A percentile compares a stretch with the other conserved stretches of the same genome.
Evolutionary conservation across 805 yeast species (phyloP).

Genomic region (Trichomonascus vanleenenianus): DNA sequence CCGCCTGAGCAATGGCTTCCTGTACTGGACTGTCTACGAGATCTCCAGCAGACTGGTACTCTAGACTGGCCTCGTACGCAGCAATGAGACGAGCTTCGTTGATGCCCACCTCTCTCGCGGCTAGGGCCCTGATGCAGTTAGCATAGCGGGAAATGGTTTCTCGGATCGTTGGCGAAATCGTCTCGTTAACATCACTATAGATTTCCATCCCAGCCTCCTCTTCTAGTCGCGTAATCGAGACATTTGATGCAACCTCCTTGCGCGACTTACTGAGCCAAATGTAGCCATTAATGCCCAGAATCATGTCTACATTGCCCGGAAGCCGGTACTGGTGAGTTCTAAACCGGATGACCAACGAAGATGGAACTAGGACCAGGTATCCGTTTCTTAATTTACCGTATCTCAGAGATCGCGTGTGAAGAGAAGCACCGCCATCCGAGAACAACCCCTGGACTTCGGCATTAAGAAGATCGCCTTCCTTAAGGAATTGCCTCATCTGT

Average conservation of each 20-base stretch:
- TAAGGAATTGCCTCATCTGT: slow-evolving; percentile 88
- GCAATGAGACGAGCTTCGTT: slow-evolving; percentile 69
- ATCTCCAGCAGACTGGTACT: slow-evolving; percentile 60
- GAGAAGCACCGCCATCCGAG: slow-evolving; percentile 84
- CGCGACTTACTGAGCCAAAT: slow-evolving; percentile 80
- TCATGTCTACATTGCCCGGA: slow-evolving; percentile 91
- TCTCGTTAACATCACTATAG: slow-evolving; percentile 82
- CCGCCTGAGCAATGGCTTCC: slow-evolving; percentile 65
- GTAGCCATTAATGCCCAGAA: slow-evolving; percentile 91
- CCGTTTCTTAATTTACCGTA: slow-evolving; percentile 96
- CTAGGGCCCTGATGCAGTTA: slow-evolving; percentile 74
- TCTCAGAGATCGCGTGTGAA: slow-evolving; percentile 91
- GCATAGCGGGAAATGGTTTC: slow-evolving; percentile 77
- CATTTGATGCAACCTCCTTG: slow-evolving; percentile 26
- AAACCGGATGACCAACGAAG: slow-evolving; percentile 73
- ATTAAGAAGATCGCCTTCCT: slow-evolving; percentile 92
- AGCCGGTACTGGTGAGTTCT: slow-evolving; percentile 80
- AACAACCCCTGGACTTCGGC: slow-evolving; percentile 92
- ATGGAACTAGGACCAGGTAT: slow-evolving; percentile 68
- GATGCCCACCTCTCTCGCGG: slow-evolving; percentile 79
- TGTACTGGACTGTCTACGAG: slow-evolving; percentile 66
- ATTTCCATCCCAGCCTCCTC: slow-evolving; percentile 89
- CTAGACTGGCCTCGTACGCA: slow-evolving; percentile 87
- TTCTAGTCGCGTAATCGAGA: slow-evolving; percentile 74
- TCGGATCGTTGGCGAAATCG: slow-evolving; percentile 51